These are phyloP conservation scores for Myrmaecium sp. DNA, from an alignment of 2,329 filamentous ascomycete genomes.

Conservation along the genomic window DNA sequence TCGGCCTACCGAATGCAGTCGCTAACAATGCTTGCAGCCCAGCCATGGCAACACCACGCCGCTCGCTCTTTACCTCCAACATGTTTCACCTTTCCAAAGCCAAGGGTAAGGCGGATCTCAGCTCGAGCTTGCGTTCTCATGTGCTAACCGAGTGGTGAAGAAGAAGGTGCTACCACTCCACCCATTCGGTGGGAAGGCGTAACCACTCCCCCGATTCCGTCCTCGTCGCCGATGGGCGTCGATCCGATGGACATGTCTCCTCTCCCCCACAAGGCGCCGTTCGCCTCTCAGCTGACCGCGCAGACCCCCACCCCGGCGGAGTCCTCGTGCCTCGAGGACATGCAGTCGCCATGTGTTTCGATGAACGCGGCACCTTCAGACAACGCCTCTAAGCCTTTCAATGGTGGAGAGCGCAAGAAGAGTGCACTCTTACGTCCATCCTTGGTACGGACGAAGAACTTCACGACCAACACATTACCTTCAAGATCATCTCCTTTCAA, in stretches of 20 bases:
- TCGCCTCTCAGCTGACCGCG: slow-evolving; percentile 43
- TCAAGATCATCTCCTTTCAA: slow-evolving; percentile 52
- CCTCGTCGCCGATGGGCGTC: slow-evolving; percentile 59
- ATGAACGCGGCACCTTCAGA: too few species aligned
- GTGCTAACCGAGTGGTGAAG: slow-evolving; percentile 13
- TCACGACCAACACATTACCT: slow-evolving; percentile 49
- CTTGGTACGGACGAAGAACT: slow-evolving; percentile 56
- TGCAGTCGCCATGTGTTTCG: slow-evolving; percentile 23
- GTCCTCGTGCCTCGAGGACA: slow-evolving; percentile 26
- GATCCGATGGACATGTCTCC: slow-evolving; percentile 92
- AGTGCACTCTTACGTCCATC: slow-evolving; percentile 46
- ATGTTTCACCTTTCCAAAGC: slow-evolving; percentile 42
- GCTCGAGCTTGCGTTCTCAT: slow-evolving; percentile 6
- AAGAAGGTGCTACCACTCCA: slow-evolving; percentile 27
- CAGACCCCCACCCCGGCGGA: slow-evolving; percentile 59
- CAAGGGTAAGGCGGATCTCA: slow-evolving; percentile 41
- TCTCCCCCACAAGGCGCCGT: slow-evolving; percentile 65
- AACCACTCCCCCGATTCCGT: slow-evolving; percentile 69
- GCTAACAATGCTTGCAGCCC: slow-evolving; percentile 44
- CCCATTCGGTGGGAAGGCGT: slow-evolving; percentile 42
- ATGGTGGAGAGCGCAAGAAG: too few species aligned
- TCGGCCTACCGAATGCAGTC: slow-evolving; percentile 10
- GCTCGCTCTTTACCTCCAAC: slow-evolving; percentile 66
- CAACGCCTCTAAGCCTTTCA: too few species aligned
- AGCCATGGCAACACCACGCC: slow-evolving; percentile 63